A percentile compares a stretch with the other conserved stretches of the same genome.
These are phyloP conservation scores for Chamaenerion angustifolium DNA, from an alignment of 345 rosid genomes.

Conservation along the genomic window DNA sequence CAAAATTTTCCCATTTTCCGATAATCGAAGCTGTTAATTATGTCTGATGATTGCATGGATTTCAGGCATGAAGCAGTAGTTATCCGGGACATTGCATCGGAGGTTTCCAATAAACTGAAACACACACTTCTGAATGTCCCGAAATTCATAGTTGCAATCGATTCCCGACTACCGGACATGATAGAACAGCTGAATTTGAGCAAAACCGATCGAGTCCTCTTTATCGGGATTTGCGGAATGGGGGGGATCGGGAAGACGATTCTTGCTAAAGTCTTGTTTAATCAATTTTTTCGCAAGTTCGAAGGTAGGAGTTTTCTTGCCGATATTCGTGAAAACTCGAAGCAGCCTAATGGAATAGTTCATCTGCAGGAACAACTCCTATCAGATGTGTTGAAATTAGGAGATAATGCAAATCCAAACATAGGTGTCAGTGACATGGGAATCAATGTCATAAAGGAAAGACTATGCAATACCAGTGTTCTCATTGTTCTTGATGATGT, in stretches of 20 bases:
- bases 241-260: slow-evolving; percentile 9
- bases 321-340: slow-evolving; percentile 15
- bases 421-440: slow-evolving; percentile 1
- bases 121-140: background rate
- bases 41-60: too few species aligned
- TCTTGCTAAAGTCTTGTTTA: slow-evolving; percentile 17
- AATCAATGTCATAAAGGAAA: background rate
- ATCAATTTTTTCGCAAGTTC: slow-evolving; percentile 11
- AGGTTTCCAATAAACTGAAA: background rate
- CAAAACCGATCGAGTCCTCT: background rate
- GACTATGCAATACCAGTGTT: slow-evolving; percentile 4
- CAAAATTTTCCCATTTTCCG: too few species aligned
- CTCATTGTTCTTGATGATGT: slow-evolving; percentile 17
- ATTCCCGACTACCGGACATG: background rate
- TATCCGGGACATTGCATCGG: background rate
- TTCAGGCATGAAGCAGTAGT: background rate
- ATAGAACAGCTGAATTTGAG: background rate
- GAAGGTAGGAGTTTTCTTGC: slow-evolving; percentile 17
- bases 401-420: background rate
- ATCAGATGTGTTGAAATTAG: slow-evolving; percentile 1
- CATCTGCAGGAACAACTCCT: slow-evolving; percentile 8
- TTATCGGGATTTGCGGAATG: slow-evolving; percentile 1
- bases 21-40: too few species aligned
- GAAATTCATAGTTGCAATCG: background rate
- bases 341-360: background rate